Evolutionary conservation across 2,329 filamentous ascomycete genomes (phyloP).

Genomic region (Claviceps digitariae): DNA sequence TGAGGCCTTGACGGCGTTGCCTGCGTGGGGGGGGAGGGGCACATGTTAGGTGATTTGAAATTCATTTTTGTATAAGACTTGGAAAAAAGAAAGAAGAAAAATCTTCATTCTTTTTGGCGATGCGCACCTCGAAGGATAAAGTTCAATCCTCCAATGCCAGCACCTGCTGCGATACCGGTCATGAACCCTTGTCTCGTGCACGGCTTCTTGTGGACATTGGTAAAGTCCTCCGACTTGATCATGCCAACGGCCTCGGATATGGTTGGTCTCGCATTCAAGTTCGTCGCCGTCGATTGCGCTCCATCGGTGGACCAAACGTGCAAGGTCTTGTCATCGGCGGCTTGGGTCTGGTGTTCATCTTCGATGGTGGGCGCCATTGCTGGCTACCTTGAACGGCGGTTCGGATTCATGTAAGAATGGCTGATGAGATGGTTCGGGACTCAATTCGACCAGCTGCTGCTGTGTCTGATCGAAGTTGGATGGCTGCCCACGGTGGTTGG

Average conservation of each 20-base stretch:
- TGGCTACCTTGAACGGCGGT: conserved; percentile 16
- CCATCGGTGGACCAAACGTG: conserved; percentile 21
- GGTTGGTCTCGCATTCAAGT: conserved; percentile 22
- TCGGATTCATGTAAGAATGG: conserved; percentile 4
- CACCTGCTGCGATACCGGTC: conserved; percentile 69
- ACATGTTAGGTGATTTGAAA: not conserved
- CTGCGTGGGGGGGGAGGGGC: conserved; percentile 9
- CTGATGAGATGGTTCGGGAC: not conserved
- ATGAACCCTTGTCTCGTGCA: conserved; percentile 75
- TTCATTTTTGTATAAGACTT: not conserved
- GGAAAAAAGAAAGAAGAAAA: too few relatives aligned
- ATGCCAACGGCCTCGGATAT: conserved; percentile 49
- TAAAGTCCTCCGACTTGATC: conserved; percentile 56
- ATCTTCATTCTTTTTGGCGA: not conserved
- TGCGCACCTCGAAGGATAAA: conserved; percentile 59
- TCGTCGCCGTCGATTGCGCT: conserved; percentile 6
- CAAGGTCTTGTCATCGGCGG: conserved; percentile 18
- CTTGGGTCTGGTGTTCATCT: conserved; percentile 12
- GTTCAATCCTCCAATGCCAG: conserved; percentile 59
- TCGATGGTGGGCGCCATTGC: conserved; percentile 21
- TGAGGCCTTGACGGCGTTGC: conserved; percentile 37
- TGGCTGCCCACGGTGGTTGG: not conserved
- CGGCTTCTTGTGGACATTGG: conserved; percentile 61
- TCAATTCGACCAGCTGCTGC: not conserved
- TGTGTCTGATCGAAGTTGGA: not conserved